Base-by-base conservation (phyloP, 2,329 filamentous ascomycete genomes). In the Phaeosphaeriaceae sp. region DNA sequence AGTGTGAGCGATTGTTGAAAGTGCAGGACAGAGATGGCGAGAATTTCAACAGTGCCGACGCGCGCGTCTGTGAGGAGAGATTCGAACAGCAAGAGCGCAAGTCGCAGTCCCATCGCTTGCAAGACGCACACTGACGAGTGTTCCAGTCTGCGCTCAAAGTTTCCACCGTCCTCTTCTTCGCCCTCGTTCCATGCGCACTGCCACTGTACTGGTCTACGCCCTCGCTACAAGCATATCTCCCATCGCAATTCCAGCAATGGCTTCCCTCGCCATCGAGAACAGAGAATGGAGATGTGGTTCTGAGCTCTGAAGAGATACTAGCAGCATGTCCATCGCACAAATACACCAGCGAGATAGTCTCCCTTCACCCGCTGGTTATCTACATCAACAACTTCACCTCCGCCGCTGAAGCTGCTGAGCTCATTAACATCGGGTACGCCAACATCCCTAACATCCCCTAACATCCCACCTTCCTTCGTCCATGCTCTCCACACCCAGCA, bases 351-450 rank as follows among this genome's bases (percentile, higher is more conserved):
- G 63, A 71, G 42, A 69, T 72, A 33, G 58, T 72, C 21, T 72
- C 69, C 10, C 56, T 70, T 1, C 60, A 67, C 40, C 69, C 68
- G 3, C 57, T 72, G 0, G 53, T 72, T 13, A 63, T 72, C 2
- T 72, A 72, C 57, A 71, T 71, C 62, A 72, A 69, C 53, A 70
- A 71, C 54, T 72, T 72, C 55, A 70, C 67, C 15, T 63, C 61
- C 2, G 24, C 31, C 6, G 51, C 41, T 11, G 69, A 72, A 59
- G 63, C 68, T 1, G 63, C 70, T 42, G 57, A 63, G 4, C 57
- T 70, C 9, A 62, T 70, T n/a, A 52, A 51, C 3, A 53, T 63
- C 7, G 66, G 68, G 67, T 68, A 58, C 5, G 25, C 40, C 52
- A n/a, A 21, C 20, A 22, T 21, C n/a, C 42, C 42, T 36, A 5